phyloP scores from a whole-genome alignment of 2,329 filamentous ascomycete species.

The Phaeosphaeriaceae sp. region DNA sequence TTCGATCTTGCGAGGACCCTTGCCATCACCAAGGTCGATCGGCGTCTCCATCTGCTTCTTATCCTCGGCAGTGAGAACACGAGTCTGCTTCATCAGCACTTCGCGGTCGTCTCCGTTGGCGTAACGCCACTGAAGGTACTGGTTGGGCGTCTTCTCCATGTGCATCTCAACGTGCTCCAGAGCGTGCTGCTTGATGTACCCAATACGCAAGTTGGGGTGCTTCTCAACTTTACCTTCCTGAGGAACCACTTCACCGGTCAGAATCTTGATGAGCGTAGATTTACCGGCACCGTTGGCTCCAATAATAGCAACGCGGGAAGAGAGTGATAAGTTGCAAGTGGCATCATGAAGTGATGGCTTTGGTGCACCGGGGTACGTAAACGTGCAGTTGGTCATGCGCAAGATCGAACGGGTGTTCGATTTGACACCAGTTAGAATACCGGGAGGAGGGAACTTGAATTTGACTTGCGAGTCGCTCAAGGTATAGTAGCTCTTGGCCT shows the following conservation, averaged over 20 bases:
- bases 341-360: conserved; percentile 91
- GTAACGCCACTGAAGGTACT: conserved; percentile 99
- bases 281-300: conserved; percentile 98
- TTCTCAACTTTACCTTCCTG: conserved; percentile 90
- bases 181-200: conserved; percentile 99
- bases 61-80: conserved; percentile 84
- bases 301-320: conserved; percentile 94
- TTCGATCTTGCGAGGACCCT: conserved; percentile 79
- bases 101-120: conserved; percentile 96
- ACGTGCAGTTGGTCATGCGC: conserved; percentile 90
- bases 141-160: conserved; percentile 97
- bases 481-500: conserved; percentile 98
- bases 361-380: conserved; percentile 86
- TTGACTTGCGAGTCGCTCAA: conserved; percentile 86
- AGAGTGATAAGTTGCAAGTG: conserved; percentile 85
- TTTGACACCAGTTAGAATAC: conserved; percentile 94
- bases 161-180: conserved; percentile 99
- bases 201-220: conserved; percentile 97
- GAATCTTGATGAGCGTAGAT: conserved; percentile 95
- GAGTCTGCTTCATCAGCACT: conserved; percentile 96
- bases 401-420: conserved; percentile 93
- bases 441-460: conserved; percentile 98
- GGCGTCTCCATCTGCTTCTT: conserved; percentile 90
- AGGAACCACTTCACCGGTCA: conserved; percentile 91
- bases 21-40: conserved; percentile 85